A percentile compares a stretch with the other conserved stretches of the same genome.
Evolutionary conservation across 2,329 filamentous ascomycete genomes (phyloP).

Genomic region (Colletotrichum navitas): DNA sequence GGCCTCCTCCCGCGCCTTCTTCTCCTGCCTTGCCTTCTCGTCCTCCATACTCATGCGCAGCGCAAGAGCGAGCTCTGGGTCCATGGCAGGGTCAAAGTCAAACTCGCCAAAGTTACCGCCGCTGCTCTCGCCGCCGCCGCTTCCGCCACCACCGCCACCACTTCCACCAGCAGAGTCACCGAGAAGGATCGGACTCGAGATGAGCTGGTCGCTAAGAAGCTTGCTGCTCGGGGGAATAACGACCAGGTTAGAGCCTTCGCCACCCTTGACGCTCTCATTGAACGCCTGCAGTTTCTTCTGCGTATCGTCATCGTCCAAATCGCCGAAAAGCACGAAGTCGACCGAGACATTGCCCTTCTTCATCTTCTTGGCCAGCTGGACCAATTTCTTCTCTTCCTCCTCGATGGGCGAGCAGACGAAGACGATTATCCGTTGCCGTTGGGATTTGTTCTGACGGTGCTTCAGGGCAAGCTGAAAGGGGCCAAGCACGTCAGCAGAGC

Average conservation of each 20-base stretch:
- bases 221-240: slow-evolving; percentile 92
- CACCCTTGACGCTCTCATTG: slow-evolving; percentile 91
- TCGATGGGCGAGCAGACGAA: slow-evolving; percentile 94
- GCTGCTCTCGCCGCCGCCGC: slow-evolving; percentile 70
- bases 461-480: slow-evolving; percentile 85
- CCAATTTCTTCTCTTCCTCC: slow-evolving; percentile 89
- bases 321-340: slow-evolving; percentile 95
- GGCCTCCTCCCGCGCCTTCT: slow-evolving; percentile 82
- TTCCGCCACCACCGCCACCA: slow-evolving; percentile 57
- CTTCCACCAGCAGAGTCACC: slow-evolving; percentile 76
- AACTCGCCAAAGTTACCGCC: slow-evolving; percentile 77
- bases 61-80: slow-evolving; percentile 94
- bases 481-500: slow-evolving; percentile 43
- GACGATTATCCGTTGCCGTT: slow-evolving; percentile 95
- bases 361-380: slow-evolving; percentile 96
- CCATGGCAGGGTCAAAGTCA: slow-evolving; percentile 89
- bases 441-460: slow-evolving; percentile 97
- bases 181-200: slow-evolving; percentile 89
- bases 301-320: slow-evolving; percentile 88
- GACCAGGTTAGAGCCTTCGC: slow-evolving; percentile 90
- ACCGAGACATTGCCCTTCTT: slow-evolving; percentile 97
- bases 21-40: slow-evolving; percentile 93
- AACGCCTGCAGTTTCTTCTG: slow-evolving; percentile 94
- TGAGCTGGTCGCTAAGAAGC: slow-evolving; percentile 90
- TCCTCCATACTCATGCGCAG: slow-evolving; percentile 98